phyloP scores from a whole-genome alignment of 352 stramenopile species.

The Globisporangium viniferum region DNA sequence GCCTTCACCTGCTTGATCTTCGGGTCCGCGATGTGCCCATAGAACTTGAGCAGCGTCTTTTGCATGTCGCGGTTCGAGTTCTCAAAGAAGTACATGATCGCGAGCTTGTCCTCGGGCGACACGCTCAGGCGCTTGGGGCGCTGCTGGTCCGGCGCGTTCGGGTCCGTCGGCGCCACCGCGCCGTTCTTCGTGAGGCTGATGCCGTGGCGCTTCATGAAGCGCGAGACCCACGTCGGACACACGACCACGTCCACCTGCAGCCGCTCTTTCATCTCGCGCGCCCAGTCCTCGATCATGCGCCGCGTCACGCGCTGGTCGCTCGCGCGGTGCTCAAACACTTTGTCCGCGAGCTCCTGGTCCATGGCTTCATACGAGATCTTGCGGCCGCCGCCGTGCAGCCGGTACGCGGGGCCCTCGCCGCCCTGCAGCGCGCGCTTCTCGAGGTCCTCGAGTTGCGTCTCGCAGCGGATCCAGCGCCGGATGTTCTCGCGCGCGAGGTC shows the following conservation, averaged over 20 bases:
- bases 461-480: slow-evolving; percentile 13
- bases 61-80: slow-evolving; percentile 13
- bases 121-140: slow-evolving; percentile 1
- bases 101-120: slow-evolving; percentile 11
- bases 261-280: slow-evolving; percentile 7
- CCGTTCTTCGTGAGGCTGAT: slow-evolving; percentile 6
- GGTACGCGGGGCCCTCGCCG: background rate
- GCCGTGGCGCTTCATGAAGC: slow-evolving; percentile 14
- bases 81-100: slow-evolving; percentile 15
- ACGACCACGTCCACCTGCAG: slow-evolving; percentile 3
- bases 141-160: slow-evolving; percentile 9
- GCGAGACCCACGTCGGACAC: slow-evolving; percentile 12
- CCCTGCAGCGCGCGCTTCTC: background rate
- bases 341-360: slow-evolving; percentile 14
- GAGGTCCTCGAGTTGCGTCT: slow-evolving; percentile 4
- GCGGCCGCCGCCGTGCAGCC: slow-evolving; percentile 5
- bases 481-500: slow-evolving; percentile 14
- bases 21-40: slow-evolving; percentile 9
- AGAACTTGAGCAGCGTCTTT: slow-evolving; percentile 16
- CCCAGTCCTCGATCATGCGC: slow-evolving; percentile 11
- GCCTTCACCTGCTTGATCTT: slow-evolving; percentile 11
- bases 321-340: slow-evolving; percentile 7
- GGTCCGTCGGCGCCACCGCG: slow-evolving; percentile 8
- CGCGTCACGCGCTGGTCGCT: slow-evolving; percentile 8
- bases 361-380: slow-evolving; percentile 12